Evolutionary conservation across 495 filamentous ascomycete genomes (phyloP).

Genomic region (Aspergillus saccharolyticus): DNA sequence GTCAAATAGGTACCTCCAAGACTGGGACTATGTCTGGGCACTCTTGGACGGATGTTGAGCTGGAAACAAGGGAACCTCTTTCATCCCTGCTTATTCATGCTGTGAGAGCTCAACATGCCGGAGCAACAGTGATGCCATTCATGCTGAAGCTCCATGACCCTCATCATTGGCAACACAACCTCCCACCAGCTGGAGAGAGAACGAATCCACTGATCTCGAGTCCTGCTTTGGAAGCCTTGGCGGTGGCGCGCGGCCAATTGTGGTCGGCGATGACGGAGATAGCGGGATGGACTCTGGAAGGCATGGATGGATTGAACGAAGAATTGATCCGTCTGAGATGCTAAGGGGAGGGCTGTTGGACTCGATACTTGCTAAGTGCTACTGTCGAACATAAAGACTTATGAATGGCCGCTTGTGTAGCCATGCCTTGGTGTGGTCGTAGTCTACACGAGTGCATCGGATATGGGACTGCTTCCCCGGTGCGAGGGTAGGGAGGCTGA

Average conservation of each 20-base stretch:
- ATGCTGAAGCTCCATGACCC: slow-evolving; percentile 4
- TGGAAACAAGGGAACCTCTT: background rate
- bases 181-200: background rate
- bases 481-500: background rate
- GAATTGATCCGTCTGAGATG: background rate
- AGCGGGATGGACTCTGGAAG: slow-evolving; percentile 10
- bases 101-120: too few species aligned
- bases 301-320: slow-evolving; percentile 5
- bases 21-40: background rate
- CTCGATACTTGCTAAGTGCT: background rate
- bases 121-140: background rate
- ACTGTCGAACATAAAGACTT: background rate
- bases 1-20: slow-evolving; percentile 5
- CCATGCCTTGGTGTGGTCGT: background rate
- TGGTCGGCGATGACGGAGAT: background rate
- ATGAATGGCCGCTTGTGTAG: background rate
- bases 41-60: background rate
- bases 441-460: background rate
- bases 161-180: slow-evolving; percentile 1
- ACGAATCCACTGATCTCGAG: slow-evolving; percentile 2
- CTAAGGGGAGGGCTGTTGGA: too few species aligned
- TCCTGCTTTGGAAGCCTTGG: slow-evolving; percentile 20
- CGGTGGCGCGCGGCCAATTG: slow-evolving; percentile 12
- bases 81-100: background rate
- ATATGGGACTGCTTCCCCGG: background rate